phyloP scores from a whole-genome alignment of 441 rosid genomes.

The Hura crepitans region DNA sequence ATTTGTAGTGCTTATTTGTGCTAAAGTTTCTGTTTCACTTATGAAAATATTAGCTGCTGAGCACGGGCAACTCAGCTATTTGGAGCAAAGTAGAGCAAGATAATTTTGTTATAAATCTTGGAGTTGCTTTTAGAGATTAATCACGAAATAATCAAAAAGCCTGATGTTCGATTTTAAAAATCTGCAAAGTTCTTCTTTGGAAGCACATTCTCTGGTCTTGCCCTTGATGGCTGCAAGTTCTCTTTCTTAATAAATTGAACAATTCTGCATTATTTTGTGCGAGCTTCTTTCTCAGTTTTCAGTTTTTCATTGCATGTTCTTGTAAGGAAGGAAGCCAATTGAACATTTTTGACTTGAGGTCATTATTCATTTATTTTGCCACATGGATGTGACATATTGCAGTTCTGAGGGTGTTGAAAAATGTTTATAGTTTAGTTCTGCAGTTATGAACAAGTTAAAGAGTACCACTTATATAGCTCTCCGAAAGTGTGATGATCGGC shows the following conservation, averaged over 20 bases:
- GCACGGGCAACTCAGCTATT: not conserved
- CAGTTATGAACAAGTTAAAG: not conserved
- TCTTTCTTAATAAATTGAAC: not conserved
- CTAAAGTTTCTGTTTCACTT: not conserved
- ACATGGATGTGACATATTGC: not conserved
- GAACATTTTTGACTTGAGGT: not conserved
- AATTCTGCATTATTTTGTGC: not conserved
- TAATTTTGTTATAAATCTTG: not conserved
- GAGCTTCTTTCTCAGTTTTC: no score
- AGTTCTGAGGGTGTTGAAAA: not conserved
- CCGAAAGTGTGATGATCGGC: not conserved
- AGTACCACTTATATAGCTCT: not conserved
- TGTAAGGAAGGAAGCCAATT: not conserved
- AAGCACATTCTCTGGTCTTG: not conserved
- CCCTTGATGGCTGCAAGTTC: not conserved
- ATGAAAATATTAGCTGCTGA: constrained; percentile 5
- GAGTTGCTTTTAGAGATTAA: not conserved
- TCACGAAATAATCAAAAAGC: not conserved
- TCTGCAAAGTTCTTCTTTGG: not conserved
- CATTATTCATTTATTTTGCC: not conserved
- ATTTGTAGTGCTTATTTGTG: not conserved
- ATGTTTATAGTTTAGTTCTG: not conserved
- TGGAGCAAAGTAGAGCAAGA: constrained; percentile 2
- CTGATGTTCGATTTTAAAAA: not conserved
- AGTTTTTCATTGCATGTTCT: not conserved